Evolutionary conservation across 441 rosid genomes (phyloP).

Genomic region (Populus trichocarpa): DNA sequence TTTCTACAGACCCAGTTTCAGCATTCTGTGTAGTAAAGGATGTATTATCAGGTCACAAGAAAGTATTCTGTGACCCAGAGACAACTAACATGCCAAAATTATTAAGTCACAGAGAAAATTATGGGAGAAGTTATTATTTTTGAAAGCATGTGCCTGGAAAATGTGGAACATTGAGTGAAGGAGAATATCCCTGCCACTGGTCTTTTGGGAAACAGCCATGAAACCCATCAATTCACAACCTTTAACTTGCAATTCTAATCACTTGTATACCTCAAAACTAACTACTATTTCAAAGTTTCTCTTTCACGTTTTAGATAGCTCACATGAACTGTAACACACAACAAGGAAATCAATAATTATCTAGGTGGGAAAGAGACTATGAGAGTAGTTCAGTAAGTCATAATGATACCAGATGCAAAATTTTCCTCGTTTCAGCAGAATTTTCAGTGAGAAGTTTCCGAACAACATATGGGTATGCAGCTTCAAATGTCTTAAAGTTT

Average conservation of each 20-base stretch:
- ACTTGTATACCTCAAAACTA: not conserved
- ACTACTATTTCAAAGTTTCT: not conserved
- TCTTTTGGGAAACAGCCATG: not conserved
- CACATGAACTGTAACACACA: not conserved
- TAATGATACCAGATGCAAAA: conserved; percentile 67
- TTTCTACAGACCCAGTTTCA: not conserved
- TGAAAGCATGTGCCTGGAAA: not conserved
- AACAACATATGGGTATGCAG: conserved; percentile 86
- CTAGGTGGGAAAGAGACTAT: not conserved
- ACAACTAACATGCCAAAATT: not conserved
- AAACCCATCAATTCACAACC: conserved; percentile 1
- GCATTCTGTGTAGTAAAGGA: not conserved
- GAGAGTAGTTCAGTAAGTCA: conserved; percentile 10
- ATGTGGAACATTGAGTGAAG: not conserved
- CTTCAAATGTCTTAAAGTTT: conserved; percentile 77
- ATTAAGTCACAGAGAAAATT: not conserved
- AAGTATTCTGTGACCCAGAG: not conserved
- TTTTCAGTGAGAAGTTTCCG: conserved; percentile 78
- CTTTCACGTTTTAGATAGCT: not conserved
- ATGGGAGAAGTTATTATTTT: not conserved
- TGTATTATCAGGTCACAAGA: not conserved
- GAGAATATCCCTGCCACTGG: not conserved
- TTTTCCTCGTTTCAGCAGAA: conserved; percentile 58
- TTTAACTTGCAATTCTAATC: not conserved
- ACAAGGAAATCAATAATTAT: not conserved